Evolutionary conservation across 805 yeast species (phyloP).

Genomic region (Ogataea zsoltii): DNA sequence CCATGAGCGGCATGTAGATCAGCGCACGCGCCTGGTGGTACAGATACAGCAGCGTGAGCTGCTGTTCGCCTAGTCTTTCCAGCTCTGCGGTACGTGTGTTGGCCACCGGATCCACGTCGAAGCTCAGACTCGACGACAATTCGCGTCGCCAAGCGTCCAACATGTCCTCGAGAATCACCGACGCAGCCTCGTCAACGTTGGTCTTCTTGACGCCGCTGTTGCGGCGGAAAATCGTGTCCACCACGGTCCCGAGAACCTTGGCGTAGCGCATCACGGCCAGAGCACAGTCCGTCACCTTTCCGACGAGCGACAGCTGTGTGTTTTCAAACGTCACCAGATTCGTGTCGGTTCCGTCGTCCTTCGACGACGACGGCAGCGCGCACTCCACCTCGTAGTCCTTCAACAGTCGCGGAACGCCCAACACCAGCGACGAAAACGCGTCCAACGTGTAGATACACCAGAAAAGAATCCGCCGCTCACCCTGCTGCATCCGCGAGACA

Average conservation of each 20-base stretch:
- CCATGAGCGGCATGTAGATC: slow-evolving; percentile 64
- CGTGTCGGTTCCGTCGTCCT: slow-evolving; percentile 45
- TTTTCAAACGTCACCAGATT: slow-evolving; percentile 62
- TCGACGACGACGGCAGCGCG: slow-evolving; percentile 63
- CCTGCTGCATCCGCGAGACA: slow-evolving; percentile 69
- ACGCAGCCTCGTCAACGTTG: slow-evolving; percentile 32
- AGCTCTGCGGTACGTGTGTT: slow-evolving; percentile 39
- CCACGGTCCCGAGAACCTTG: slow-evolving; percentile 68
- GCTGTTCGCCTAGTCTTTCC: slow-evolving; percentile 42
- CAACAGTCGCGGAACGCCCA: slow-evolving; percentile 81
- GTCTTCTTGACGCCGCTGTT: slow-evolving; percentile 35
- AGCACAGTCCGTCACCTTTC: slow-evolving; percentile 66
- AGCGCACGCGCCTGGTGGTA: slow-evolving; percentile 64
- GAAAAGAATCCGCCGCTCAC: slow-evolving; percentile 77
- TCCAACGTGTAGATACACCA: slow-evolving; percentile 85
- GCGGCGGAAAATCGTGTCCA: slow-evolving; percentile 69
- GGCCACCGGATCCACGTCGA: slow-evolving; percentile 61
- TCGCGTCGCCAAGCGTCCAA: slow-evolving; percentile 80
- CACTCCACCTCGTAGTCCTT: slow-evolving; percentile 85
- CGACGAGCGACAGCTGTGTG: slow-evolving; percentile 60
- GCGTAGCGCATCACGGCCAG: slow-evolving; percentile 67
- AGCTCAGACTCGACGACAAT: slow-evolving; percentile 58
- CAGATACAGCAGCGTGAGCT: slow-evolving; percentile 53
- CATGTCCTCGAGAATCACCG: slow-evolving; percentile 54
- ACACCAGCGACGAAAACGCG: slow-evolving; percentile 66